Percentiles rank a stretch among this genome's conserved stretches.
Conservation (phyloP, 495 filamentous ascomycete genomes). For the Umbilicaria muhlenbergii region DNA sequence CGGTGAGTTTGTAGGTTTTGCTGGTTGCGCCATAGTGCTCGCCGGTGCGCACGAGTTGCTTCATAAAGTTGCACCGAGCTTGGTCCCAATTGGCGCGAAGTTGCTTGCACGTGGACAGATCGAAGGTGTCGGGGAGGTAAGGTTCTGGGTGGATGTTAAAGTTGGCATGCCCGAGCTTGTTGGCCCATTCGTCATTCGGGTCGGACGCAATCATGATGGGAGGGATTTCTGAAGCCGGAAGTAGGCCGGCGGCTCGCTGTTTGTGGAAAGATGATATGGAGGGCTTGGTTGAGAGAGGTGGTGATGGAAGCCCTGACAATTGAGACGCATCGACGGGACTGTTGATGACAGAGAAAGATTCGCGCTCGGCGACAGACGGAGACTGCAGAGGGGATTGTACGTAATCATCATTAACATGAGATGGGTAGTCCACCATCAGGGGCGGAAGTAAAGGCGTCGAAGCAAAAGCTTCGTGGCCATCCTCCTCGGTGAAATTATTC, state of each 20-base stretch:
- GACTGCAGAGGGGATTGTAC: slow-evolving; percentile 72
- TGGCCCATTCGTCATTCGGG: slow-evolving; percentile 63
- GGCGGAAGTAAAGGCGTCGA: slow-evolving; percentile 75
- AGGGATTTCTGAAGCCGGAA: slow-evolving; percentile 41
- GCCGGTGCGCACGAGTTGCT: slow-evolving; percentile 66
- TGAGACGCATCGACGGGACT: slow-evolving; percentile 27
- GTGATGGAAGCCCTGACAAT: slow-evolving; percentile 42
- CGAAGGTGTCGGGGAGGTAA: slow-evolving; percentile 47
- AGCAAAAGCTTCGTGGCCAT: slow-evolving; percentile 33
- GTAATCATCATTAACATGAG: slow-evolving; percentile 21
- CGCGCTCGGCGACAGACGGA: slow-evolving; percentile 39
- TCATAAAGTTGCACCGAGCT: slow-evolving; percentile 66
- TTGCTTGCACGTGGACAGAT: slow-evolving; percentile 43
- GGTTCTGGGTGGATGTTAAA: slow-evolving; percentile 77
- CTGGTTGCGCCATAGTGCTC: slow-evolving; percentile 79
- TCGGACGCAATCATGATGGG: slow-evolving; percentile 40
- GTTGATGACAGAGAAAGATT: slow-evolving; percentile 19
- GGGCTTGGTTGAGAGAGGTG: slow-evolving; percentile 64
- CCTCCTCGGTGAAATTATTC: slow-evolving; percentile 38
- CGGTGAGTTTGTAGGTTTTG: slow-evolving; percentile 65
- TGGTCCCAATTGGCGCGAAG: slow-evolving; percentile 67
- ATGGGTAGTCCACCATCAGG: slow-evolving; percentile 42
- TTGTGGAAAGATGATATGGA: slow-evolving; percentile 61
- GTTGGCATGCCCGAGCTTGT: slow-evolving; percentile 77
- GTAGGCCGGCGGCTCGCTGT: slow-evolving; percentile 25